A percentile compares a stretch with the other conserved stretches of the same genome.
These are phyloP conservation scores for Tinospora cordifolia DNA, from an alignment of 164 flowering plant genomes.

Conservation along the genomic window DNA sequence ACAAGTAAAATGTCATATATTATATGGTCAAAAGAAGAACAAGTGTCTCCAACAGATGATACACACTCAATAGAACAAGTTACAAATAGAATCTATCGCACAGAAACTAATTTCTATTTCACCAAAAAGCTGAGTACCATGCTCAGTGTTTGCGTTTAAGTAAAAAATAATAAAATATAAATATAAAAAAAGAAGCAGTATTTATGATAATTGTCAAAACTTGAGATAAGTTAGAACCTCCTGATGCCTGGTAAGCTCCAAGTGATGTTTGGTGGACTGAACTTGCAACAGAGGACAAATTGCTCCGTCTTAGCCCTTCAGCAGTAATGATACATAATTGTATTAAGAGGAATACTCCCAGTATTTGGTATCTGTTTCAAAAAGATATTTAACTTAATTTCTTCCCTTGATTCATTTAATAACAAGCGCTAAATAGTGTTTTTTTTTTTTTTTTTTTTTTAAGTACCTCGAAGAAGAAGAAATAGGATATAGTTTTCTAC, in stretches of 20 bases:
- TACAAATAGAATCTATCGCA: neutral
- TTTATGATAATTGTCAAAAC: neutral
- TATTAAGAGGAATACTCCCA: conserved; percentile 83
- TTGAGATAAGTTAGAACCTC: conserved; percentile 32
- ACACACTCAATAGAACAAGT: neutral
- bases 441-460: no score
- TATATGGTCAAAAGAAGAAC: neutral
- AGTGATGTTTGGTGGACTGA: conserved; percentile 62
- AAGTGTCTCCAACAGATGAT: no score
- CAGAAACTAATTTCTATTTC: no score
- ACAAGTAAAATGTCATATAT: no score
- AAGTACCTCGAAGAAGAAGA: neutral
- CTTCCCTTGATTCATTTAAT: neutral
- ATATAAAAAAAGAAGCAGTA: neutral
- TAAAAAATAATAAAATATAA: no score
- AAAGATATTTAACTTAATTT: conserved; percentile 5
- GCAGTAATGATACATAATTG: conserved; percentile 90
- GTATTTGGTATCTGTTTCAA: conserved; percentile 78
- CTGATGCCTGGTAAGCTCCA: conserved; percentile 43
- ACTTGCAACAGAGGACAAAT: conserved; percentile 69
- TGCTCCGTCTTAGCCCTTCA: conserved; percentile 77
- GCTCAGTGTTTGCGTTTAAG: neutral
- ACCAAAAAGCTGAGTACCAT: no score
- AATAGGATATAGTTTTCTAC: neutral
- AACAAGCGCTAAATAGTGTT: neutral